These are phyloP conservation scores for Warburgia ugandensis DNA, from an alignment of 164 flowering plant genomes.

Conservation along the genomic window DNA sequence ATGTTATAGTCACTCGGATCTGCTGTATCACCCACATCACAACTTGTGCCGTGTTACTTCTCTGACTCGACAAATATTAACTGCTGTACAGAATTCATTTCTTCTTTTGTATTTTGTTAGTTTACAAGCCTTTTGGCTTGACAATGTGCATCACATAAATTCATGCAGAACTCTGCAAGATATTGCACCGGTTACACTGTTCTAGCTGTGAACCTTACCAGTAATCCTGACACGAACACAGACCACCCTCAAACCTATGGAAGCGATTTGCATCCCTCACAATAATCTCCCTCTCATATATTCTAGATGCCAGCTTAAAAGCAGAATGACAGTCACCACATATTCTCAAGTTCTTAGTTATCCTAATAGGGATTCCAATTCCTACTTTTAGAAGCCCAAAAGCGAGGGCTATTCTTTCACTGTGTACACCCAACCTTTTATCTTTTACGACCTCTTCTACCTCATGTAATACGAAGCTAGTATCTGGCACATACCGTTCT, in stretches of 20 bases:
- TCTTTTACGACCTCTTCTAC: constrained; percentile 40
- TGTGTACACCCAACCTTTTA: constrained; percentile 23
- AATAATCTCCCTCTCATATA: constrained; percentile 26
- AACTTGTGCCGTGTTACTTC: too few species aligned
- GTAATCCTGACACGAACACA: constrained; percentile 37
- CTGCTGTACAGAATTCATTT: too few species aligned
- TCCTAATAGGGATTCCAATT: constrained; percentile 25
- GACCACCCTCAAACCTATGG: constrained; percentile 37
- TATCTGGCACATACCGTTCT: constrained; percentile 28
- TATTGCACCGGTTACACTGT: too few species aligned
- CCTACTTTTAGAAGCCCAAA: constrained; percentile 28
- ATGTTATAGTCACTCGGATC: too few species aligned
- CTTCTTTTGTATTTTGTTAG: too few species aligned
- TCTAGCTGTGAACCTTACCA: too few species aligned
- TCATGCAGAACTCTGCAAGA: too few species aligned
- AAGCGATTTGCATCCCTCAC: constrained; percentile 37
- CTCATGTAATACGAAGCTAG: constrained; percentile 31
- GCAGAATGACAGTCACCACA: constrained; percentile 40
- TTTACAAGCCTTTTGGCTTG: too few species aligned
- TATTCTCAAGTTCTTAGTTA: constrained; percentile 36
- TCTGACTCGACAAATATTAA: too few species aligned
- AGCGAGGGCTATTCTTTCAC: constrained; percentile 41
- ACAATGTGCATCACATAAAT: too few species aligned
- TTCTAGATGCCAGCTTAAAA: constrained; percentile 23
- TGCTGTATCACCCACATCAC: too few species aligned